A percentile compares a stretch with the other conserved stretches of the same genome.
These are phyloP conservation scores for Epichloe aotearoae DNA, from an alignment of 2,329 filamentous ascomycete genomes.

Conservation along the genomic window DNA sequence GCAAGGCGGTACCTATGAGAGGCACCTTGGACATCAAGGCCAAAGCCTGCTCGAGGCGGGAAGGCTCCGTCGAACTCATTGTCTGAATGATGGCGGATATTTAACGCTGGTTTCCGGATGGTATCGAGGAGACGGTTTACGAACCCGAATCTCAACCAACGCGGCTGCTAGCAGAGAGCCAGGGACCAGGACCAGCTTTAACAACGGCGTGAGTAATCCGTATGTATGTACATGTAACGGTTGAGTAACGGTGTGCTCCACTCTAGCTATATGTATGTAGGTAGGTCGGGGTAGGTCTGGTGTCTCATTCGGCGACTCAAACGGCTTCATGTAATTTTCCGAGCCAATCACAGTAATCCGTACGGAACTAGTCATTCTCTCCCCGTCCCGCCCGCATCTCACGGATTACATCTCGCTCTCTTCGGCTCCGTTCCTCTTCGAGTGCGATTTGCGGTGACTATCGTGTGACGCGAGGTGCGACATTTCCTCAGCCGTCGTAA, in stretches of 20 bases:
- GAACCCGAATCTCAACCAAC: background rate
- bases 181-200: background rate
- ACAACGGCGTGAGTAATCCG: background rate
- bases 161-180: background rate
- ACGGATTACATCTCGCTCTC: too few relatives aligned
- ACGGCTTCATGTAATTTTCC: background rate
- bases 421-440: too few relatives aligned
- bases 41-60: background rate
- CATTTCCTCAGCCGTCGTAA: too few relatives aligned
- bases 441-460: too few relatives aligned
- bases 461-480: too few relatives aligned
- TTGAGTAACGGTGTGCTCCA: too few relatives aligned
- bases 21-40: background rate
- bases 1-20: background rate
- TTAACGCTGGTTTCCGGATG: background rate
- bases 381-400: too few relatives aligned
- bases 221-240: too few relatives aligned
- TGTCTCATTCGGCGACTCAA: background rate
- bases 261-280: too few relatives aligned
- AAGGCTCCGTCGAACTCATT: background rate
- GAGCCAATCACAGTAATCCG: background rate
- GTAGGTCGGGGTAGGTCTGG: too few relatives aligned
- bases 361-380: too few relatives aligned
- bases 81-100: background rate
- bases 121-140: background rate